Base-by-base conservation (phyloP, 768 basidiomycete species). In the Russula olivacea region DNA sequence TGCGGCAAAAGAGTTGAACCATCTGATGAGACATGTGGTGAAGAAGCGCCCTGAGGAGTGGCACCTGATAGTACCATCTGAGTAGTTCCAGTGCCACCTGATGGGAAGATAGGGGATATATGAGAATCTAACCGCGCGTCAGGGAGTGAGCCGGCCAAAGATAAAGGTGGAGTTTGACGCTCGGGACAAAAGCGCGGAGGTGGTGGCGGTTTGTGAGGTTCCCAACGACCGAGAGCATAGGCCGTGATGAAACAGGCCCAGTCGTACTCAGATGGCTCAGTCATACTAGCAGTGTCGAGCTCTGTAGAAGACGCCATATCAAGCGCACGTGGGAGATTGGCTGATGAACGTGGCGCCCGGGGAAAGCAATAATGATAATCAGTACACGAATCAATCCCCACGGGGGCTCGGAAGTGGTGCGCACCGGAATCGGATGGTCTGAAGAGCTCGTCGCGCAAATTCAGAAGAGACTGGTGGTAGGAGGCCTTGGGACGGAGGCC, bases 181-280 rank as follows among this genome's bases (percentile, higher is more conserved):
- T 60, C 68, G 55, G 70, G 59, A 60, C 61, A 71, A 63, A 72
- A 72, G 71, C 72, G 68, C 5, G 88, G 88, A 7, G 79, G 82
- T 63, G 80, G 82, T 3, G 89, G 89, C 0, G 82, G 86, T 59
- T 78, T 79, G 63, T 84, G 84, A 8, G 91, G 89, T 71, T 90
- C 88, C 91, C 91, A 93, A 64, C 83, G 79, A 11, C 91, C 91
- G 19, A 78, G 71, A 0, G 88, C 83, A 72, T 93, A 93, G 0
- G 88, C 85, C n/a, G 78, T 74, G 65, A 89, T 83, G 72, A 93
- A 93, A 0, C 83, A 81, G 19, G 80, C 77, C 91, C 91, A 93
- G 70, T 91, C 87, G 65, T 78, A 77, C 52, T 78, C 76, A 21
- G 69, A 56, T 23, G 60, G 43, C 50, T 67, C 70, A 30, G 47